Percentiles rank a stretch among this genome's conserved stretches.
These are phyloP conservation scores for Aspergillus quadricinctus DNA, from an alignment of 2,329 filamentous ascomycete species.

Conservation along the genomic window DNA sequence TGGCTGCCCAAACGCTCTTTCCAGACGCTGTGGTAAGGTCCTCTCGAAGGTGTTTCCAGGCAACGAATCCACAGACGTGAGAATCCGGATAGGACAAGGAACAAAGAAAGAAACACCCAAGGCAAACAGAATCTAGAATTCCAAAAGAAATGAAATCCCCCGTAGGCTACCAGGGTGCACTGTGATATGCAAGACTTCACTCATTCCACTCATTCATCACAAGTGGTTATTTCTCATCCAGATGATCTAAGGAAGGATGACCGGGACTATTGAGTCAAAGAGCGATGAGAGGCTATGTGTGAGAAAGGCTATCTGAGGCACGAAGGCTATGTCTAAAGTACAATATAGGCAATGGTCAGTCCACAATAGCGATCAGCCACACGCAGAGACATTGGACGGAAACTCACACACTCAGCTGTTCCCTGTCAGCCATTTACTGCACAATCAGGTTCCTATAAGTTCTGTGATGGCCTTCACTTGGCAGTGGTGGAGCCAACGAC, in stretches of 20 bases:
- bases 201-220: background rate
- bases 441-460: constrained; percentile 10
- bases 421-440: constrained; percentile 20
- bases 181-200: background rate
- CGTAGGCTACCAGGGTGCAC: background rate
- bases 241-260: background rate
- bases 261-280: constrained; percentile 11
- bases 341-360: constrained; percentile 4
- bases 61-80: background rate
- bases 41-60: background rate
- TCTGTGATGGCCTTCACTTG: constrained; percentile 12
- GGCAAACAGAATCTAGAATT: background rate
- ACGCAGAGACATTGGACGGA: constrained; percentile 1
- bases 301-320: constrained; percentile 2
- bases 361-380: constrained; percentile 3
- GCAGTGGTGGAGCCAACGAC: constrained; percentile 16
- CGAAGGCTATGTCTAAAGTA: constrained; percentile 11
- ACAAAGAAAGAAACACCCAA: background rate
- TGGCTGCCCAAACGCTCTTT: background rate
- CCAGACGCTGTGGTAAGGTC: background rate
- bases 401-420: constrained; percentile 26
- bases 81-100: background rate
- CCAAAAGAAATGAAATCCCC: background rate
- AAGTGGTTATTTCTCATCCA: background rate
- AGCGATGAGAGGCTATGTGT: constrained; percentile 9